phyloP scores from a whole-genome alignment of 192 early-diverging fungal genomes.

The Podila horticola region DNA sequence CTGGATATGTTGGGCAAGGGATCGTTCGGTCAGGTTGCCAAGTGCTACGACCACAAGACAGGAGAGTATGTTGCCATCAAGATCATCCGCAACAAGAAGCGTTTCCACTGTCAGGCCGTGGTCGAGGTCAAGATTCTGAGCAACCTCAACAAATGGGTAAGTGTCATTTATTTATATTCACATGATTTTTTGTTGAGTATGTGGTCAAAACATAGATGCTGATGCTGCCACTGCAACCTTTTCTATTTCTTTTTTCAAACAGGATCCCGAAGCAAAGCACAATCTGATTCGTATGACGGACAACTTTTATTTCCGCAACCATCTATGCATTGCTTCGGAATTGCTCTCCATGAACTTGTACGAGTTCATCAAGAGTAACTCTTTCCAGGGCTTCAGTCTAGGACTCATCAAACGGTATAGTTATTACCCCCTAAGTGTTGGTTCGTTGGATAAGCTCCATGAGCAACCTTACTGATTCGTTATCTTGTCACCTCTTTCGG shows the following conservation, averaged over 20 bases:
- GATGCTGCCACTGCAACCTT: background rate
- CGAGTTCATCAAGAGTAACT: slow-evolving; percentile 94
- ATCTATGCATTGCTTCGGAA: slow-evolving; percentile 96
- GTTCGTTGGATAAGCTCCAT: background rate
- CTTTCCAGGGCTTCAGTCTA: slow-evolving; percentile 89
- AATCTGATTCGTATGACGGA: slow-evolving; percentile 91
- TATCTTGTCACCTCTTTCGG: slow-evolving; percentile 11
- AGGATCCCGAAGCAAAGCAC: slow-evolving; percentile 85
- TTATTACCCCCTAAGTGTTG: background rate
- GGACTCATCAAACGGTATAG: slow-evolving; percentile 72
- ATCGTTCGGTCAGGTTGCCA: slow-evolving; percentile 94
- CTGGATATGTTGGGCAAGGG: slow-evolving; percentile 89
- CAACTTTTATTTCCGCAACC: slow-evolving; percentile 93
- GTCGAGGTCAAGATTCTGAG: slow-evolving; percentile 96
- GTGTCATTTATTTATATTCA: background rate
- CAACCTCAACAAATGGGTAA: slow-evolving; percentile 81
- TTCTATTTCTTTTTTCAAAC: slow-evolving; percentile 9
- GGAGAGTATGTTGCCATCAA: slow-evolving; percentile 90
- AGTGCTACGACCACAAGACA: slow-evolving; percentile 94
- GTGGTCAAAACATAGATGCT: background rate
- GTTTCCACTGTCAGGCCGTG: slow-evolving; percentile 95
- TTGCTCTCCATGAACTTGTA: slow-evolving; percentile 95
- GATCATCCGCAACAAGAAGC: slow-evolving; percentile 95
- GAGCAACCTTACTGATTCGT: background rate
- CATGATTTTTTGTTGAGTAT: background rate